phyloP scores from a whole-genome alignment of 345 rosid genomes.

The Erucastrum elatum region DNA sequence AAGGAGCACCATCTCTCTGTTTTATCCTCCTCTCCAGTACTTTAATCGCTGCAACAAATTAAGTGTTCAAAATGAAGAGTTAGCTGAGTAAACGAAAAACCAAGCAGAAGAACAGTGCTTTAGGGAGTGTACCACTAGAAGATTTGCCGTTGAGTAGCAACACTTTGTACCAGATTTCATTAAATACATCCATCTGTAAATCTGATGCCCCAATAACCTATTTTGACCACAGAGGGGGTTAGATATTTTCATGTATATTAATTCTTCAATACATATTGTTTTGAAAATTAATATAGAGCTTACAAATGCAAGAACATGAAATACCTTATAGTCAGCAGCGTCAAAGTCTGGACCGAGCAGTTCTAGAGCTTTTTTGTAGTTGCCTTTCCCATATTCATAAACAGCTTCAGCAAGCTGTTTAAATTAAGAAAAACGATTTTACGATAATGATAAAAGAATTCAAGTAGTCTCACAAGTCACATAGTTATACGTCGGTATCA shows the following conservation, averaged over 20 bases:
- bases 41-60: constrained; percentile 49
- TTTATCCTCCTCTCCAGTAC: constrained; percentile 50
- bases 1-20: constrained; percentile 67
- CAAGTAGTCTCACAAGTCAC: neutral
- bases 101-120: neutral
- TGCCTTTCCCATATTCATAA: constrained; percentile 58
- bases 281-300: no score
- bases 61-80: neutral
- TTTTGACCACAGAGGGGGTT: neutral
- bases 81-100: neutral
- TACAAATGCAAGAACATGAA: neutral
- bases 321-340: constrained; percentile 66
- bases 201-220: constrained; percentile 37
- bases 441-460: neutral
- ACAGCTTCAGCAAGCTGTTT: constrained; percentile 79
- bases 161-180: neutral
- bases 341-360: constrained; percentile 70
- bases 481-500: neutral
- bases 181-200: neutral
- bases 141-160: neutral
- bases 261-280: no score
- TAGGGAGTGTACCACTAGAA: neutral
- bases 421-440: neutral
- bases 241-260: neutral
- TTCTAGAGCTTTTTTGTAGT: constrained; percentile 49